Base-by-base conservation (phyloP, 2,329 filamentous ascomycete genomes). In the Lizonia empirigonia region DNA sequence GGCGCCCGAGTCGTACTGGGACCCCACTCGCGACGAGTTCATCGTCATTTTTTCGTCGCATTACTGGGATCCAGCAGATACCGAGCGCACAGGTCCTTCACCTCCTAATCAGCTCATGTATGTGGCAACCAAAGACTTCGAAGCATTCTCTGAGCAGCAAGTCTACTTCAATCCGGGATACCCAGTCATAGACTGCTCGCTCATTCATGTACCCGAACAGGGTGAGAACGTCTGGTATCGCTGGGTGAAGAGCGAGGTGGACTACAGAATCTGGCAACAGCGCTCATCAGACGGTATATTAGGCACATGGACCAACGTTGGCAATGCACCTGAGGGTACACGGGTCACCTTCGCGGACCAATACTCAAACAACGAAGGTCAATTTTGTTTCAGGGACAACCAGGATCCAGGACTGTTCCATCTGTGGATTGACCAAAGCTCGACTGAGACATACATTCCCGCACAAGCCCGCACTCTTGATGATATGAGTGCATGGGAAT, bases 171-270 rank as follows among this genome's bases (percentile, higher is more conserved):
- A 41, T 15, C 48, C 48, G 2, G 48, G 48, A 30, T 51, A 41
- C 13, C 48, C 48, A 7, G 48, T 51, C 15, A 51, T 51, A 7
- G 48, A 51, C 20, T 51, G 48, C 23, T 51, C 48, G 12, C 41
- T 51, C 1, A 18, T 51, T 10, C 48, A 45, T n/a, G 41, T 41
- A 4, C 48, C 48, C 5, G 48, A 51, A 15, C 48, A 51, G 19
- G 48, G 48, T 6, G 41, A 40, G 8, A 16, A 51, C 12, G 48
- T 51, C 1, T 51, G 48, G 48, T 51, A 51, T 13, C 48, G 48
- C 24, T 51, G 48, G 48, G 48, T 51, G 2, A 51, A 51, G 26
- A 51, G 48, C 15, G 48, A 51, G 19, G 48, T 51, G 4, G 48
- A 51, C 20, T 51, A 45, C 30, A 34, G 20, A 18, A 41, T 51